phyloP scores from a whole-genome alignment of 2,329 filamentous ascomycete genomes.

The Colletotrichum sp. region DNA sequence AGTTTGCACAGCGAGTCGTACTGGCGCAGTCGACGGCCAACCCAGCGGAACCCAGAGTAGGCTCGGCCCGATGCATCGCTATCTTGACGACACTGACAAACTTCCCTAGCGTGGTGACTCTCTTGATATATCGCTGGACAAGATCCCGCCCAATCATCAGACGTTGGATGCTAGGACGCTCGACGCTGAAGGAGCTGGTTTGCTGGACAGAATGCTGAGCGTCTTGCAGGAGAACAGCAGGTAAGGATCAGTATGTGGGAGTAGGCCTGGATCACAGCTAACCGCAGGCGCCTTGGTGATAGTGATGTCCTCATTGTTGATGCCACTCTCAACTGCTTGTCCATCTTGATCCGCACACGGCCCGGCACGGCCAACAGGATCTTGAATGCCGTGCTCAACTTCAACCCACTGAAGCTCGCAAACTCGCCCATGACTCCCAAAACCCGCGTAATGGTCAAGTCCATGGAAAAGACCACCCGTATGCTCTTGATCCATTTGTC shows the following conservation, averaged over 20 bases:
- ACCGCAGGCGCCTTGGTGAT: constrained; percentile 6
- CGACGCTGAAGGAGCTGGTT: constrained; percentile 89
- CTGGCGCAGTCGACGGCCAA: constrained; percentile 88
- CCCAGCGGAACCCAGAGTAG: constrained; percentile 82
- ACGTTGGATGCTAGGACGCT: constrained; percentile 80
- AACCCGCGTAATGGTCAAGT: constrained; percentile 82
- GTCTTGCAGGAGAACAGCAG: constrained; percentile 86
- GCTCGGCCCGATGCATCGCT: constrained; percentile 32
- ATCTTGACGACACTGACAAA: constrained; percentile 25
- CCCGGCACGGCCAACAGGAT: constrained; percentile 86
- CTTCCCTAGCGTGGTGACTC: constrained; percentile 47
- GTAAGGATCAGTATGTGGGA: constrained; percentile 52
- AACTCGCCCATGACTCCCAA: constrained; percentile 79
- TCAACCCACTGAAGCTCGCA: constrained; percentile 87
- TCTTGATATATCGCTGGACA: constrained; percentile 81
- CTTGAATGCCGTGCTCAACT: constrained; percentile 82
- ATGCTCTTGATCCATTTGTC: constrained; percentile 83
- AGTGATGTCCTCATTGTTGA: constrained; percentile 90
- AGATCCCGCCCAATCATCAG: constrained; percentile 84
- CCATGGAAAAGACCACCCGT: constrained; percentile 92
- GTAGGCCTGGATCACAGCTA: not conserved
- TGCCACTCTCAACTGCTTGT: constrained; percentile 87
- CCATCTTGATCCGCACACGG: constrained; percentile 81
- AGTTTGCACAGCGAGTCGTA: constrained; percentile 93
- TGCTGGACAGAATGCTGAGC: constrained; percentile 86